phyloP scores from a whole-genome alignment of 306 rosid genomes.

The Luffa acutangula region DNA sequence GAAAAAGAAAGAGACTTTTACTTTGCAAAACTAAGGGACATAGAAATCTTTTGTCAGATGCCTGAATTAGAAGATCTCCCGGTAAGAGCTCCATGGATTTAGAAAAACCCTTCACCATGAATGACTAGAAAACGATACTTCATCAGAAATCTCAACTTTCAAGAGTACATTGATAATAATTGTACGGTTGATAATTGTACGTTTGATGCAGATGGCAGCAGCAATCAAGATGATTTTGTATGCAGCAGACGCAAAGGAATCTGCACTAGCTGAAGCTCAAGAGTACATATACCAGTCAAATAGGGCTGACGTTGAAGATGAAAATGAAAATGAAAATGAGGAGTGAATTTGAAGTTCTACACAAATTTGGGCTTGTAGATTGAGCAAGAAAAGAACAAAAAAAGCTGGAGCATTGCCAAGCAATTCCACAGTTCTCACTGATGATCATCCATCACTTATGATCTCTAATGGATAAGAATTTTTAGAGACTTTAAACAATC shows the following conservation, averaged over 20 bases:
- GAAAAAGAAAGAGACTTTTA: constrained; percentile 97
- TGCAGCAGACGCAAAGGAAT: constrained; percentile 83
- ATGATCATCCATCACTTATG: neutral
- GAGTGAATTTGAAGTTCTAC: constrained; percentile 15
- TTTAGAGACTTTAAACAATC: neutral
- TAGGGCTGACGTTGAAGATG: constrained; percentile 16
- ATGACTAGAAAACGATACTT: neutral
- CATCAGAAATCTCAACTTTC: neutral
- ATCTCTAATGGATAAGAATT: neutral
- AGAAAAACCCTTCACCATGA: neutral
- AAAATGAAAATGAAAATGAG: constrained; percentile 10
- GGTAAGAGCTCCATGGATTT: constrained; percentile 37
- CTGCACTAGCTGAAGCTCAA: constrained; percentile 81
- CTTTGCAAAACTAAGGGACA: constrained; percentile 86
- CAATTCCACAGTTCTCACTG: neutral
- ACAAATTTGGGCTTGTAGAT: neutral
- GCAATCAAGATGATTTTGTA: constrained; percentile 85
- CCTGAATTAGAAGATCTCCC: constrained; percentile 67
- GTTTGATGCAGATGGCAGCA: constrained; percentile 53
- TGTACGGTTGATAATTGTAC: neutral
- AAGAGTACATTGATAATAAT: neutral
- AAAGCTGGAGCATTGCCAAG: constrained; percentile 3
- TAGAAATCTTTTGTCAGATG: constrained; percentile 83
- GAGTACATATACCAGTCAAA: constrained; percentile 39
- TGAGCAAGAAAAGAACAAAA: neutral